Conservation (phyloP, 2,329 filamentous ascomycete genomes). For the Byssochlamys sp. region DNA sequence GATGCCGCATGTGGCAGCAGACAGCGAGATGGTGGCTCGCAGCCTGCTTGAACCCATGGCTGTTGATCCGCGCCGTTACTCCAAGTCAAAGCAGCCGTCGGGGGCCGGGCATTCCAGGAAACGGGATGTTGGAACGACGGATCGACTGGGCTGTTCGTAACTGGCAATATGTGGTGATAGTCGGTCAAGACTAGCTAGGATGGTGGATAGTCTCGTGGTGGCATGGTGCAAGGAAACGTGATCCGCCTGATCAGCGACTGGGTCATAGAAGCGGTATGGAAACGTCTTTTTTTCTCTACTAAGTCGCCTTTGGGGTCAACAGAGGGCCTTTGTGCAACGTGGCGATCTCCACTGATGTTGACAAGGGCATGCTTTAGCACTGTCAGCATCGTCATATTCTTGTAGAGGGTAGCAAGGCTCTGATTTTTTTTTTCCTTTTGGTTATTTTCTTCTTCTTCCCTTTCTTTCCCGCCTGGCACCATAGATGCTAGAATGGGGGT, state of each 20-base stretch:
- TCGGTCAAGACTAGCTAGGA: neutral
- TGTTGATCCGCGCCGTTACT: neutral
- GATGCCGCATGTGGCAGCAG: neutral
- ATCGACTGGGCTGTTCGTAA: neutral
- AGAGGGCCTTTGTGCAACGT: neutral
- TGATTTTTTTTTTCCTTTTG: too few species aligned
- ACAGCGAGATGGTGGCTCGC: neutral
- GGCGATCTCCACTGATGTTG: neutral
- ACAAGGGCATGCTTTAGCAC: neutral
- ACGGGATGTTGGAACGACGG: conserved; percentile 10
- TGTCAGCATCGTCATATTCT: neutral
- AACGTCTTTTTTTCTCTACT: neutral
- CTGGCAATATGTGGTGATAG: neutral
- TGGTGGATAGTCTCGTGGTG: neutral
- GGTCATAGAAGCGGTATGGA: neutral
- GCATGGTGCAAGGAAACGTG: neutral
- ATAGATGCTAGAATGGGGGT: neutral
- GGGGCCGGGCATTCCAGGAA: conserved; percentile 9
- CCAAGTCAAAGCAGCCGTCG: neutral
- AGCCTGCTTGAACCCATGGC: neutral
- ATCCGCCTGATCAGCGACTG: neutral
- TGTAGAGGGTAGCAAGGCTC: neutral
- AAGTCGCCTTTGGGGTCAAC: neutral
- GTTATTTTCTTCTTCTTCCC: too few species aligned
- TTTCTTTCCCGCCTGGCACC: too few species aligned